These are phyloP conservation scores for Cladophialophora exuberans DNA, from an alignment of 2,329 filamentous ascomycete species.

Conservation along the genomic window DNA sequence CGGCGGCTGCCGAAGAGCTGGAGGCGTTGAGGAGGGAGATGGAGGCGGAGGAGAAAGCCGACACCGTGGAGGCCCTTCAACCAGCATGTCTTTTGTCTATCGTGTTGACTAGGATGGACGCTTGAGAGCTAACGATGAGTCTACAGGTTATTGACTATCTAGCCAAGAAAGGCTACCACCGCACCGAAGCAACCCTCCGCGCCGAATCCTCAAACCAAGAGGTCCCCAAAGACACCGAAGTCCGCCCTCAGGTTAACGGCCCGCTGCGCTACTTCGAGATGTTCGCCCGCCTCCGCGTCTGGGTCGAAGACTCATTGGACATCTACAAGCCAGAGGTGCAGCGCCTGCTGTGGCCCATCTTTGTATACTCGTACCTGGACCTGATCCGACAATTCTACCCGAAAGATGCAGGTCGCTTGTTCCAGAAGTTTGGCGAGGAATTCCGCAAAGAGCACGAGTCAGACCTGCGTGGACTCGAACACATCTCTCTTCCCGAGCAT, in stretches of 20 bases:
- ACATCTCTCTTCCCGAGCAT: slow-evolving; percentile 76
- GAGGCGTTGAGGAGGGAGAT: no score
- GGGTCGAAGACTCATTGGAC: slow-evolving; percentile 90
- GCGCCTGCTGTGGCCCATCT: slow-evolving; percentile 88
- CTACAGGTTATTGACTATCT: slow-evolving; percentile 89
- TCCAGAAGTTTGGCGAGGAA: slow-evolving; percentile 69
- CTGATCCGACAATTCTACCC: slow-evolving; percentile 73
- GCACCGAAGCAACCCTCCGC: slow-evolving; percentile 89
- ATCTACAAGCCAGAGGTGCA: slow-evolving; percentile 94
- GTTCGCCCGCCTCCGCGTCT: slow-evolving; percentile 73
- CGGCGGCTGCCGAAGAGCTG: no score
- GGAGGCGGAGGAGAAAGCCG: no score
- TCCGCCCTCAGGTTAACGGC: slow-evolving; percentile 40
- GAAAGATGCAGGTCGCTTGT: slow-evolving; percentile 41
- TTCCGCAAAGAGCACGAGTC: slow-evolving; percentile 81
- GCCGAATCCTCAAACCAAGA: slow-evolving; percentile 86
- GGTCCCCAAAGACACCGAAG: slow-evolving; percentile 58
- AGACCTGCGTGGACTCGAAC: slow-evolving; percentile 75
- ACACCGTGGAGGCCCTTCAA: no score
- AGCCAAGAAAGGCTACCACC: slow-evolving; percentile 89
- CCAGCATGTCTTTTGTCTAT: background rate
- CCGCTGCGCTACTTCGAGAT: slow-evolving; percentile 77
- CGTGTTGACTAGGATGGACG: no score
- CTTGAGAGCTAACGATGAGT: slow-evolving; percentile 15
- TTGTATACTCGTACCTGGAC: slow-evolving; percentile 88